phyloP scores from a whole-genome alignment of 2,329 filamentous ascomycete species.

The Huntiella omanensis region DNA sequence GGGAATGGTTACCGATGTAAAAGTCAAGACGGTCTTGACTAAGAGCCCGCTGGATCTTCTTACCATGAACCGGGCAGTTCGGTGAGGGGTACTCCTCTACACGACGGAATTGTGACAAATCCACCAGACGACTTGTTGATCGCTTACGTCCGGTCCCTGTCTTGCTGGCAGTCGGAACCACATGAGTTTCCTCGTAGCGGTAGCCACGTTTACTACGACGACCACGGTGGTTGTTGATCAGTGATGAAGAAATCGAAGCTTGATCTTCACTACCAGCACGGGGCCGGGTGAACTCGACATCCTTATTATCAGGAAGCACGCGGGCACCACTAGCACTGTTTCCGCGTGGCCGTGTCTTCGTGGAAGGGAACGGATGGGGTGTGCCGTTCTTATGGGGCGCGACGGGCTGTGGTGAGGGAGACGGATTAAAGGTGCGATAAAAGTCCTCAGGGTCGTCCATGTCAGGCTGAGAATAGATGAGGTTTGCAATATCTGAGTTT shows the following conservation, averaged over 20 bases:
- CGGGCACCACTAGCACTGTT: not conserved
- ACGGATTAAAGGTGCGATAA: not conserved
- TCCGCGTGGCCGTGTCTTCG: not conserved
- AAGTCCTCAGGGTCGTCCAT: not conserved
- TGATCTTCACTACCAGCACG: not conserved
- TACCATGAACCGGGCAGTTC: slow-evolving; percentile 11
- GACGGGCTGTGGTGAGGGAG: too few relatives aligned
- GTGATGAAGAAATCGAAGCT: not conserved
- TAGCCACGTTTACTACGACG: not conserved
- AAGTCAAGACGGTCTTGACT: not conserved
- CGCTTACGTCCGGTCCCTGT: not conserved
- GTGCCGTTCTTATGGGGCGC: not conserved
- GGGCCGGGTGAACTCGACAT: not conserved
- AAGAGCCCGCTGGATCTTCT: not conserved
- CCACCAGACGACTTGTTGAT: not conserved
- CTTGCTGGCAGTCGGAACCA: not conserved
- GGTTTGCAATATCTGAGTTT: too few relatives aligned
- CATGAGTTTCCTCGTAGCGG: not conserved
- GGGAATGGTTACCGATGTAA: not conserved
- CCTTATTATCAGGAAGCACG: not conserved
- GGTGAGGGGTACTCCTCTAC: slow-evolving; percentile 10
- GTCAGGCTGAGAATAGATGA: too few relatives aligned
- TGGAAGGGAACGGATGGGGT: not conserved
- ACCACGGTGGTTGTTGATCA: not conserved
- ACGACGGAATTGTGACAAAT: slow-evolving; percentile 9